Conservation (phyloP, 495 filamentous ascomycete species). For the Lophiostoma macrostomum region DNA sequence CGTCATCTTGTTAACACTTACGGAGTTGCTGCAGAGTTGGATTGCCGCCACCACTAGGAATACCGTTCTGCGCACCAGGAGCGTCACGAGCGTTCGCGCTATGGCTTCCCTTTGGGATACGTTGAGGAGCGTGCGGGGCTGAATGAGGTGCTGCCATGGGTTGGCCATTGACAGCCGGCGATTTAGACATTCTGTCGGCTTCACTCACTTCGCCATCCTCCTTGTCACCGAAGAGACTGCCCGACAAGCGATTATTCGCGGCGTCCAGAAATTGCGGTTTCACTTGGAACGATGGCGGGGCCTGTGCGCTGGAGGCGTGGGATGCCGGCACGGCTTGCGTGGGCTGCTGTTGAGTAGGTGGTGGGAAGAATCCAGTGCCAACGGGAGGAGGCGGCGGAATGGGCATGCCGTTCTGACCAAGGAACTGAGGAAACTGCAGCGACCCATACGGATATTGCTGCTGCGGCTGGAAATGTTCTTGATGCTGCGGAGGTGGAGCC, state of each 20-base stretch:
- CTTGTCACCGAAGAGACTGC: slow-evolving; percentile 33
- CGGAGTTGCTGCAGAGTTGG: no score
- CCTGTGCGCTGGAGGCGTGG: neutral
- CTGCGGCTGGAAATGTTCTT: neutral
- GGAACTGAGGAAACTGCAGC: slow-evolving; percentile 1
- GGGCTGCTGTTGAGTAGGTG: neutral
- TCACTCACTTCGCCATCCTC: slow-evolving; percentile 79
- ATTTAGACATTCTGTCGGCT: slow-evolving; percentile 50
- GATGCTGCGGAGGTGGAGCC: neutral
- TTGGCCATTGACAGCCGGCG: slow-evolving; percentile 4
- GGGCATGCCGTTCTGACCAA: slow-evolving; percentile 1
- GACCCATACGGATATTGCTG: neutral
- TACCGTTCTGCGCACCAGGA: no score
- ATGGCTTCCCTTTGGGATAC: no score
- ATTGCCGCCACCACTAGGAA: no score
- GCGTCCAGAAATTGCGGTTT: slow-evolving; percentile 21
- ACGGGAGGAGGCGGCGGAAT: slow-evolving; percentile 15
- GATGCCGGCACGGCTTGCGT: neutral
- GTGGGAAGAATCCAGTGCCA: neutral
- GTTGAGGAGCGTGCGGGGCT: neutral
- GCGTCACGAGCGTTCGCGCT: no score
- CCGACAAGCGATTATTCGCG: slow-evolving; percentile 37
- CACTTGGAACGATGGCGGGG: neutral
- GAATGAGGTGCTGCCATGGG: slow-evolving; percentile 14
- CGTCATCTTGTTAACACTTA: no score